Evolutionary conservation across 2,329 filamentous ascomycete genomes (phyloP), one percentile per base, ranked within the genome.

Genomic region (Fusarium pseudograminearum): DNA sequence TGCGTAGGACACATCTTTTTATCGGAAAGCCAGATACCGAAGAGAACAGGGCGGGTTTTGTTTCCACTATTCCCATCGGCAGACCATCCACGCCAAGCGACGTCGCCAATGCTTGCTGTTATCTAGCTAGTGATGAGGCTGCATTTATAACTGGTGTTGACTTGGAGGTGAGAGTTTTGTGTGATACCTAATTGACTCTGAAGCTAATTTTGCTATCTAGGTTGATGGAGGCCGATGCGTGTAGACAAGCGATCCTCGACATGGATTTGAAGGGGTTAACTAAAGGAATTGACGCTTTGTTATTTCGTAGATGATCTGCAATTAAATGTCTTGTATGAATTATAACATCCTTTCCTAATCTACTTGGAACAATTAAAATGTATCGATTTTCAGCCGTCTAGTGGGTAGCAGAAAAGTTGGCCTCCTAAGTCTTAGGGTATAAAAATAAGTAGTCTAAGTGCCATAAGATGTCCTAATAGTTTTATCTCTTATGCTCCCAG

Each of bases 141-240:
- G 84, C 82, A 7, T 93, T 93, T 72, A 87, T 94, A 68, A 93
- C 91, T 1, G 91, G 91, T 1, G 84, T 90, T 20, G 90, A 91
- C 70, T 80, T 93, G 64, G 87, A 92, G 59, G 76, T 78, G 34
- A 46, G 44, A 16, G 3, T 16, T 7, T 34, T 4, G 1, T 2
- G 2, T 12, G 14, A 2, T 24, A 24, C 24, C 24, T 24, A 8
- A 9, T 9, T 16, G 2, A 9, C 3, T 4, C 15, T 8, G 2
- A 1, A 4, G 6, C 56, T 59, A 14, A 61, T 4, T 24, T 20
- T 2, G 26, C 6, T 15, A 2, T 4, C 5, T 8, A 65, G 62
- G 60, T 65, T 5, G 62, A 65, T 7, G 62, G 62, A 40, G 62
- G 62, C 3, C 46, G 62, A 8, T 65, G 62, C 1, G 62, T 65